Conservation (phyloP, 768 basidiomycete species). For the Auricularia cornea region DNA sequence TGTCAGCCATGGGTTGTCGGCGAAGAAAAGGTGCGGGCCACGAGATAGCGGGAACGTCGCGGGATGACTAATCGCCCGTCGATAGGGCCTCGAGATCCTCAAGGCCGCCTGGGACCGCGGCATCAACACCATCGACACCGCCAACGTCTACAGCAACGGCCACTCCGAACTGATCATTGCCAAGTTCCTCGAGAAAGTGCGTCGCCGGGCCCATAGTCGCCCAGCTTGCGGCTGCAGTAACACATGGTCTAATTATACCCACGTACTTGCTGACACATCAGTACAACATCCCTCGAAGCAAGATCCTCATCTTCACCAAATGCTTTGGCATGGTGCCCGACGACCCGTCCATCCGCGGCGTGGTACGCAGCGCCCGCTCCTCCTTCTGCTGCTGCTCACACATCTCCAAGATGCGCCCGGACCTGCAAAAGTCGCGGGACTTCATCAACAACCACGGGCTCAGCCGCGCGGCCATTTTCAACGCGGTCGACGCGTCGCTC, state of each 20-base stretch:
- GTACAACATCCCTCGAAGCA: conserved; percentile 25
- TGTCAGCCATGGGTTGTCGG: conserved; percentile 21
- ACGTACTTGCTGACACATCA: conserved; percentile 5
- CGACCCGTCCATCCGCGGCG: conserved; percentile 2
- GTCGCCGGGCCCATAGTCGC: no score
- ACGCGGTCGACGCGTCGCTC: conserved; percentile 30
- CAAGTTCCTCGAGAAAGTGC: conserved; percentile 12
- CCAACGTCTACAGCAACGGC: conserved; percentile 18
- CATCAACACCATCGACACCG: conserved; percentile 22
- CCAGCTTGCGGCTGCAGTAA: no score
- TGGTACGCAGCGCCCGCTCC: not conserved
- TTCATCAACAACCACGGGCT: conserved; percentile 1
- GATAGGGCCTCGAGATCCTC: conserved; percentile 12
- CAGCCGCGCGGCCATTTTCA: conserved; percentile 28
- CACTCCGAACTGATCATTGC: conserved; percentile 13
- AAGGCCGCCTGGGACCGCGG: conserved; percentile 24
- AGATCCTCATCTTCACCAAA: conserved; percentile 26
- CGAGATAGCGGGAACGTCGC: not conserved
- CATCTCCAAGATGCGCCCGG: not conserved
- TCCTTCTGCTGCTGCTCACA: not conserved
- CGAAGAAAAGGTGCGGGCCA: conserved; percentile 13
- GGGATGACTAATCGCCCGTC: not conserved
- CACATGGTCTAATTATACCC: not conserved
- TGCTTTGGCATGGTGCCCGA: conserved; percentile 14
- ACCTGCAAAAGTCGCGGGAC: conserved; percentile 5